These are phyloP conservation scores for Fusarium protoensiforme DNA, from an alignment of 2,329 filamentous ascomycete species.

Conservation along the genomic window DNA sequence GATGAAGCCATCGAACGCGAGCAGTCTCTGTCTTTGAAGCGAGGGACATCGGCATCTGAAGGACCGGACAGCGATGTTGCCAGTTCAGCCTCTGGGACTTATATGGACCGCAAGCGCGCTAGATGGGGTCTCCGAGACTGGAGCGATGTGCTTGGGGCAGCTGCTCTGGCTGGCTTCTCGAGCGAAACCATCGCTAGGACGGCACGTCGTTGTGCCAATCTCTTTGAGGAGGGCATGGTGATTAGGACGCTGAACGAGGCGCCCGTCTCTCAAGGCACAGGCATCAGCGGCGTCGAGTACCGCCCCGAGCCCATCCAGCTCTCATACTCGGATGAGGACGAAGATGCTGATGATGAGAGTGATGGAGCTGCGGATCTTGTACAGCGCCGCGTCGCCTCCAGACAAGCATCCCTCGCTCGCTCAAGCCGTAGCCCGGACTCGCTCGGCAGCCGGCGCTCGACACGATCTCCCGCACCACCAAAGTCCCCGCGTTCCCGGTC, in stretches of 20 bases:
- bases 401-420: conserved; percentile 44
- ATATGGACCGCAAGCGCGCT: conserved; percentile 41
- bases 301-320: conserved; percentile 44
- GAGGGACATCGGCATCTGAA: conserved; percentile 26
- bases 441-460: conserved; percentile 32
- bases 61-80: conserved; percentile 30
- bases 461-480: conserved; percentile 28
- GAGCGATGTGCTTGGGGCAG: conserved; percentile 85
- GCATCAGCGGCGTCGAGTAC: conserved; percentile 44
- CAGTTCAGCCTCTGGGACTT: conserved; percentile 24
- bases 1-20: conserved; percentile 42
- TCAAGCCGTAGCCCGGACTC: conserved; percentile 43
- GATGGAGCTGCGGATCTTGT: conserved; percentile 37
- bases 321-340: conserved; percentile 35
- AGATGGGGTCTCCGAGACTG: conserved; percentile 74
- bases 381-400: conserved; percentile 46
- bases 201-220: conserved; percentile 76
- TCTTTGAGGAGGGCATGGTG: conserved; percentile 80
- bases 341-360: conserved; percentile 38
- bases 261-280: conserved; percentile 35
- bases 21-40: conserved; percentile 23
- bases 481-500: conserved; percentile 39
- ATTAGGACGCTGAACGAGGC: conserved; percentile 65
- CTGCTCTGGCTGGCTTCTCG: conserved; percentile 78
- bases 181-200: conserved; percentile 73